phyloP scores from a whole-genome alignment of 352 stramenopile genomes.

The Globisporangium recalcitrans region DNA sequence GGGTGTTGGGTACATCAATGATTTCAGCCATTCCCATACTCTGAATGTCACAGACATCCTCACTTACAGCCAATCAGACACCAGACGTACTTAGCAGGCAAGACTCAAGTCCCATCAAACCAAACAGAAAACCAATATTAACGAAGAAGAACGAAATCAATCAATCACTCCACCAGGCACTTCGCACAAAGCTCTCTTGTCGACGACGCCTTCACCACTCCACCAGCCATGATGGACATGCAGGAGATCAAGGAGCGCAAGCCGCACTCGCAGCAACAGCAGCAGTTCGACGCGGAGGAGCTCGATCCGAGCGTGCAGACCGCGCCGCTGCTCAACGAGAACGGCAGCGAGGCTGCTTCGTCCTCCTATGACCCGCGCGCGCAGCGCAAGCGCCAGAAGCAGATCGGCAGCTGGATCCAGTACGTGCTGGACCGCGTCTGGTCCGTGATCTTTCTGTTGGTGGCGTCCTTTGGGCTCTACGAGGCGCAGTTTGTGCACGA shows the following conservation, averaged over 20 bases:
- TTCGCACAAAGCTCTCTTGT: too few relatives aligned
- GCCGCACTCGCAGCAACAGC: slow-evolving; percentile 11
- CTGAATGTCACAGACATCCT: too few relatives aligned
- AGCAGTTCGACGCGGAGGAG: slow-evolving; percentile 18
- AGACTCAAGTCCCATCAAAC: neutral
- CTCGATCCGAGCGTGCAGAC: slow-evolving; percentile 37
- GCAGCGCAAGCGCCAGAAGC: slow-evolving; percentile 12
- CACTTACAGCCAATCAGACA: too few relatives aligned
- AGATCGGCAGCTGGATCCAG: slow-evolving; percentile 31
- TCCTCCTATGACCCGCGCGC: neutral
- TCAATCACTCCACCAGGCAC: too few relatives aligned
- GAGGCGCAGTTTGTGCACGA: slow-evolving; percentile 54
- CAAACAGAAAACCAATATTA: neutral
- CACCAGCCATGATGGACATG: slow-evolving; percentile 40
- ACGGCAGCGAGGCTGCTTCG: slow-evolving; percentile 2
- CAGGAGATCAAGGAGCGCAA: slow-evolving; percentile 50
- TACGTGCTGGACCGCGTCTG: slow-evolving; percentile 51
- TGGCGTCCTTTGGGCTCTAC: slow-evolving; percentile 49
- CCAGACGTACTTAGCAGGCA: too few relatives aligned
- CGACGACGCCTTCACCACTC: neutral
- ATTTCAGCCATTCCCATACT: too few relatives aligned
- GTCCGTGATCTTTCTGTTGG: slow-evolving; percentile 45
- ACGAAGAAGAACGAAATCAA: too few relatives aligned
- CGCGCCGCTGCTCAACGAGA: slow-evolving; percentile 15
- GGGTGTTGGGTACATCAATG: too few relatives aligned